These are phyloP conservation scores for Saccharomycopsis synnaedendra DNA, from an alignment of 805 yeast species.

Conservation along the genomic window DNA sequence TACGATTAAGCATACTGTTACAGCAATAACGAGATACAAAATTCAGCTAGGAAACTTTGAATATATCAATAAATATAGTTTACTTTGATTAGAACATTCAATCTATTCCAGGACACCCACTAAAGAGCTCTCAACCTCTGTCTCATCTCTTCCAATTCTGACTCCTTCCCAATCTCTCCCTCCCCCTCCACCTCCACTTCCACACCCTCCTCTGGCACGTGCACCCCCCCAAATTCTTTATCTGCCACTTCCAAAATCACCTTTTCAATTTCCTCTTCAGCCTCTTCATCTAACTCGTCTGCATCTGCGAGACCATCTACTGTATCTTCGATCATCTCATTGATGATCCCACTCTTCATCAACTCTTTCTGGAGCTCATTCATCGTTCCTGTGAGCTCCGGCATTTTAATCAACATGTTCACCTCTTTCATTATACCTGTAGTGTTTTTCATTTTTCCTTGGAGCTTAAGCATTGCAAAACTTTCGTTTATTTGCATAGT, in stretches of 20 bases:
- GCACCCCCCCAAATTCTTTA: constrained; percentile 25
- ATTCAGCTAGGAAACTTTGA: too few species aligned
- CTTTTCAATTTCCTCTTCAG: constrained; percentile 53
- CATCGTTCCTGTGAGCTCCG: constrained; percentile 74
- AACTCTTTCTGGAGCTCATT: constrained; percentile 79
- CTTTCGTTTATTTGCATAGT: constrained; percentile 87
- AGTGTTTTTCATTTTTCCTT: constrained; percentile 68
- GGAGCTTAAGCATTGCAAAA: constrained; percentile 72
- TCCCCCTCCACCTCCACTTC: constrained; percentile 19
- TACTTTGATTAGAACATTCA: background rate
- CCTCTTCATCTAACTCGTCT: constrained; percentile 54
- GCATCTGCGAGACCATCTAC: constrained; percentile 60
- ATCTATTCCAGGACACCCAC: constrained; percentile 27
- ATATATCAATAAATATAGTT: too few species aligned
- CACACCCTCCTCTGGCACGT: constrained; percentile 22
- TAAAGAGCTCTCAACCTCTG: constrained; percentile 68
- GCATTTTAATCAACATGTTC: constrained; percentile 63
- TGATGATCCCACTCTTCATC: constrained; percentile 75
- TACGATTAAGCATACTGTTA: too few species aligned
- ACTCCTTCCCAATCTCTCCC: constrained; percentile 28
- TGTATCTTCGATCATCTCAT: constrained; percentile 91
- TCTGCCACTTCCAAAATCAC: constrained; percentile 37
- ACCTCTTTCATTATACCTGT: constrained; percentile 84
- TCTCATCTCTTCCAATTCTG: constrained; percentile 74
- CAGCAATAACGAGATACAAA: too few species aligned